Conservation (phyloP, 2,329 filamentous ascomycete genomes). For the Simplicillium sp. region DNA sequence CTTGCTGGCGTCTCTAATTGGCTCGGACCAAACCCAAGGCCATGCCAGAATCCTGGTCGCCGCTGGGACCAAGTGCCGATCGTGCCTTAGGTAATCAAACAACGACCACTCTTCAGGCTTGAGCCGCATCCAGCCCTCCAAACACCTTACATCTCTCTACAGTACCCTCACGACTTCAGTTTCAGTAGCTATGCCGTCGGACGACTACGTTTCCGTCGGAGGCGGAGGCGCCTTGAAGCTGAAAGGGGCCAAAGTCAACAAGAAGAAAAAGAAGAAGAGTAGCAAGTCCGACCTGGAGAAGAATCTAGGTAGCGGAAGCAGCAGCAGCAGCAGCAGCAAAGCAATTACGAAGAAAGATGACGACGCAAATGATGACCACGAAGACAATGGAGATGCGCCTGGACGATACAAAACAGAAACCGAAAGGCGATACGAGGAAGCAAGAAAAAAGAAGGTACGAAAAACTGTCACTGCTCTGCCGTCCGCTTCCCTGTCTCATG, state of each 20-base stretch:
- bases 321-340: constrained; percentile 15
- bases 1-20: no score
- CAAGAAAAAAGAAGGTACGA: constrained; percentile 68
- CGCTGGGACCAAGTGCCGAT: no score
- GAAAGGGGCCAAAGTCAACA: constrained; percentile 63
- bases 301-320: constrained; percentile 25
- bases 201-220: constrained; percentile 60
- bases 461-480: background rate
- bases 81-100: no score
- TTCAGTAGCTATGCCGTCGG: constrained; percentile 53
- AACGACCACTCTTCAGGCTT: no score
- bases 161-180: background rate
- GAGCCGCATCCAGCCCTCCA: background rate
- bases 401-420: constrained; percentile 65
- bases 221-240: constrained; percentile 72
- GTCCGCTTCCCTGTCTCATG: background rate
- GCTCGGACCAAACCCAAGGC: no score
- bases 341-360: constrained; percentile 15
- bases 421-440: constrained; percentile 73
- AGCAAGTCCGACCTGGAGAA: constrained; percentile 38
- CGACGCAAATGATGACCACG: constrained; percentile 18
- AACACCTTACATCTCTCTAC: background rate
- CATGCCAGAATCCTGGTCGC: no score
- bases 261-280: constrained; percentile 58
- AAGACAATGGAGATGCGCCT: constrained; percentile 18